These are phyloP conservation scores for Brassica juncea DNA, from an alignment of 345 rosid genomes.

Conservation along the genomic window DNA sequence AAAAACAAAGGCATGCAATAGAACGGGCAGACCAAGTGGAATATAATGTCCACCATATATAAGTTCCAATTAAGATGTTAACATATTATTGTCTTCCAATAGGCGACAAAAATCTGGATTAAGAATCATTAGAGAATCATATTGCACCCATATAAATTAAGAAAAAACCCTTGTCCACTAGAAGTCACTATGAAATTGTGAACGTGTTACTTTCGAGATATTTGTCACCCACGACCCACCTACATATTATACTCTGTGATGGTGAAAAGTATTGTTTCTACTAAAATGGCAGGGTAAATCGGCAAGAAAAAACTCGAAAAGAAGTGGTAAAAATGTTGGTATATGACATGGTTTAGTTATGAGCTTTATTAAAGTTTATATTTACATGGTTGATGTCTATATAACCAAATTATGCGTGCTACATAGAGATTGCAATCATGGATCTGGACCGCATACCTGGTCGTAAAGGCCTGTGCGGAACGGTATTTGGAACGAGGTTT, in stretches of 20 bases:
- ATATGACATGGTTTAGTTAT: background rate
- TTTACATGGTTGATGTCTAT: background rate
- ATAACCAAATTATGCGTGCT: background rate
- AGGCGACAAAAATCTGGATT: constrained; percentile 8
- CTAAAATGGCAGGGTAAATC: background rate
- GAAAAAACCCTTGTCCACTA: background rate
- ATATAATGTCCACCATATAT: constrained; percentile 27
- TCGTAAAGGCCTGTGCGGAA: too few species aligned
- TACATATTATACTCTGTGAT: background rate
- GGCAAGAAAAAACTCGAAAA: background rate
- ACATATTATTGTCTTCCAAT: constrained; percentile 9
- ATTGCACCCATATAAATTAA: background rate
- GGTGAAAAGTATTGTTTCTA: background rate
- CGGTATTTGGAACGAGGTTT: too few species aligned
- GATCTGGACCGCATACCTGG: too few species aligned
- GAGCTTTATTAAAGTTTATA: background rate
- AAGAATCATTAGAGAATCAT: background rate
- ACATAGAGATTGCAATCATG: too few species aligned
- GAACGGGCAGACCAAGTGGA: constrained; percentile 33
- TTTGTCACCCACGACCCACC: background rate
- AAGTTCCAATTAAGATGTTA: constrained; percentile 26
- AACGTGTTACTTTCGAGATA: background rate
- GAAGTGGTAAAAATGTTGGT: background rate
- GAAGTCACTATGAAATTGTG: constrained; percentile 13
- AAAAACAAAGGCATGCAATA: constrained; percentile 15